These are phyloP conservation scores for Aspergillus novofumigatus DNA, from an alignment of 2,329 filamentous ascomycete species.

Conservation along the genomic window DNA sequence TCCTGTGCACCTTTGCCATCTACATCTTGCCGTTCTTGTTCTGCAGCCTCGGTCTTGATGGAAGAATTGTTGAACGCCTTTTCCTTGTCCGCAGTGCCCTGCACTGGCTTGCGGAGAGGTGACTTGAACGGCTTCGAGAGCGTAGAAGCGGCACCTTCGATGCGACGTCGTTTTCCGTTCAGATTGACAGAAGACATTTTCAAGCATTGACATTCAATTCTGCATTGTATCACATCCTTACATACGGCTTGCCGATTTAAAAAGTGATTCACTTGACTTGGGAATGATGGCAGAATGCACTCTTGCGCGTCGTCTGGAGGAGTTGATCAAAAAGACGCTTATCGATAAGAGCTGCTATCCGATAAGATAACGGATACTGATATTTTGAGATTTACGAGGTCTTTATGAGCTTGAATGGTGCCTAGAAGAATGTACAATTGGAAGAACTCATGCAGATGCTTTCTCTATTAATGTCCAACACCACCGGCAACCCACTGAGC, in stretches of 20 bases:
- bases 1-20: not conserved
- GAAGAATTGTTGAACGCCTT: constrained; percentile 5
- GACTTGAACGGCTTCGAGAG: constrained; percentile 70
- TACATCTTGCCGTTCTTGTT: not conserved
- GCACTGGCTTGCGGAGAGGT: constrained; percentile 52
- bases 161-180: constrained; percentile 59
- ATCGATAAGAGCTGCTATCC: constrained; percentile 9
- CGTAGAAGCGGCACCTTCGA: constrained; percentile 54
- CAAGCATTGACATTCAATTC: not conserved
- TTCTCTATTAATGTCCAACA: constrained; percentile 48
- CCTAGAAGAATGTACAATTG: constrained; percentile 5
- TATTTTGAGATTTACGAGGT: not conserved
- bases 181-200: constrained; percentile 16
- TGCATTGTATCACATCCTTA: not conserved
- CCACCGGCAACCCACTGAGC: constrained; percentile 65
- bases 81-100: constrained; percentile 7
- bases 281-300: not conserved
- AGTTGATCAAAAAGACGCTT: constrained; percentile 1
- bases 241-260: not conserved
- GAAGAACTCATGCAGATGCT: not conserved
- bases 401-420: not conserved
- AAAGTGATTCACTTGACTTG: not conserved
- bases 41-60: not conserved
- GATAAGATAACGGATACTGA: not conserved
- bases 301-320: not conserved